Base-by-base conservation (phyloP, 2,329 filamentous ascomycete species). In the Cercospora janseana region DNA sequence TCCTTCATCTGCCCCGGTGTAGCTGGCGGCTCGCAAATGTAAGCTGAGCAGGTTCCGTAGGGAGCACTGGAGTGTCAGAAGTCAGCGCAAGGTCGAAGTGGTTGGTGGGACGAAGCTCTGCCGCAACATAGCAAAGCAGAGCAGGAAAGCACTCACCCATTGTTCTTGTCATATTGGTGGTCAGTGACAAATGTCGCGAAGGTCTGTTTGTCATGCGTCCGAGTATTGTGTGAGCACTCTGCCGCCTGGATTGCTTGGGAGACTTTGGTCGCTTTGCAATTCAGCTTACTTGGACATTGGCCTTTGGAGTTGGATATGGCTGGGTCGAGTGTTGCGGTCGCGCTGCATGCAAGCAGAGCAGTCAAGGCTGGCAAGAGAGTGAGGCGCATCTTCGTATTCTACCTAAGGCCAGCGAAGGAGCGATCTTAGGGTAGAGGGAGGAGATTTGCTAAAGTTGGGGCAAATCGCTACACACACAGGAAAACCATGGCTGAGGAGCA, bases 41-140 rank as follows among this genome's bases (percentile, higher is more conserved):
- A 75, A 1, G 71, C 70, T 20, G 54, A 62, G 61, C 72, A 78
- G 4, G 72, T 77, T 1, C 74, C 75, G 58, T 77, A 77, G 2
- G 74, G 74, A 2, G 67, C 69, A n/a, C 44, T 38, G 31, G 32
- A 20, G 8, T 15, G 31, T 37, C 9, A 45, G 42, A 10, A 23
- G 34, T n/a, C n/a, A n/a, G n/a, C n/a, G n/a, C n/a, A n/a, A n/a
- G n/a, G n/a, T n/a, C n/a, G n/a, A n/a, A n/a, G n/a, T n/a, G n/a
- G n/a, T n/a, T n/a, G n/a, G n/a, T n/a, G n/a, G n/a, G n/a, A n/a
- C n/a, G n/a, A n/a, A n/a, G n/a, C n/a, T n/a, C n/a, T n/a, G n/a
- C n/a, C n/a, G n/a, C n/a, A n/a, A n/a, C n/a, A n/a, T n/a, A n/a
- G n/a, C n/a, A n/a, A n/a, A n/a, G n/a, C n/a, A n/a, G n/a, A n/a